These are phyloP conservation scores for Gracilaria vermiculophylla DNA, from an alignment of 23 red algal genomes.

Conservation along the genomic window DNA sequence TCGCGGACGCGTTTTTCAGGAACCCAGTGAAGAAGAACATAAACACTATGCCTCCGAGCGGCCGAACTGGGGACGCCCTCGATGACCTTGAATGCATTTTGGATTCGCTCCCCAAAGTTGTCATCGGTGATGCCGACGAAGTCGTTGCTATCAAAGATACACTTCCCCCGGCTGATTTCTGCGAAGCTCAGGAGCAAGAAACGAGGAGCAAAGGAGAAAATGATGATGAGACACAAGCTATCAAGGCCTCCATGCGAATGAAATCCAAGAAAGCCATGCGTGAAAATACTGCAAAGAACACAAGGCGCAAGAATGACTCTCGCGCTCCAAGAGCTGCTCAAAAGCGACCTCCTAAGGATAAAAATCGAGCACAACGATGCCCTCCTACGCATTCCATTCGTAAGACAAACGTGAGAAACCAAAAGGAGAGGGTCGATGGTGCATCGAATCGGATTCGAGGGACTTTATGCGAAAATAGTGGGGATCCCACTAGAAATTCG, in stretches of 20 bases:
- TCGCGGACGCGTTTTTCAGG: background rate
- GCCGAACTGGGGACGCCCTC: background rate
- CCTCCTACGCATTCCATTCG: background rate
- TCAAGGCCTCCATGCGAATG: background rate
- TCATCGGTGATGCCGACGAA: no score
- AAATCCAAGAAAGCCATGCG: background rate
- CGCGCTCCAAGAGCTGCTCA: background rate
- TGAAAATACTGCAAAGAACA: background rate
- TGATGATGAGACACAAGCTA: background rate
- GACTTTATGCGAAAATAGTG: background rate
- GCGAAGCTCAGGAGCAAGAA: background rate
- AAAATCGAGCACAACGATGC: background rate
- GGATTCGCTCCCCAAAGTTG: background rate
- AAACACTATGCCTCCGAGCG: background rate
- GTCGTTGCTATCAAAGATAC: background rate
- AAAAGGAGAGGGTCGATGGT: background rate
- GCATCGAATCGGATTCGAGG: background rate
- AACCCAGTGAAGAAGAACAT: background rate
- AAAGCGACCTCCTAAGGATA: background rate
- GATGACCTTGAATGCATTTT: background rate
- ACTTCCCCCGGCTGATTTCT: background rate
- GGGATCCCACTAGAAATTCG: background rate
- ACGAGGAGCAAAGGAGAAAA: background rate
- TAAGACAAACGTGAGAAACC: background rate
- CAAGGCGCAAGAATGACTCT: background rate